phyloP scores from a whole-genome alignment of 2,329 filamentous ascomycete species.

The Blumeria hordei region DNA sequence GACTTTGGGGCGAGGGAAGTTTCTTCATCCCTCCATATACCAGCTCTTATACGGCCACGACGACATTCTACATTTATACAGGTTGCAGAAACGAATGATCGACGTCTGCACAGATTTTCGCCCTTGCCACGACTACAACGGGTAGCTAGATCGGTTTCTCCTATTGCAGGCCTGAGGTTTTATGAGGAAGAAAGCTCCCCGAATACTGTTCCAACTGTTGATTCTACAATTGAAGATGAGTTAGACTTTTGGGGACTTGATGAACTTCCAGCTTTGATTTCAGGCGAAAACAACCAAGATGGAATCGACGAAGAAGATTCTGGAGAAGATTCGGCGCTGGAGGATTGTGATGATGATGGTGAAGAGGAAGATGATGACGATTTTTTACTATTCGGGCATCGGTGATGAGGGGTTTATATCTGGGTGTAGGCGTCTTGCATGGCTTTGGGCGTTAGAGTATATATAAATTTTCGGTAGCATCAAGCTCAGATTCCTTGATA shows the following conservation, averaged over 20 bases:
- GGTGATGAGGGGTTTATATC: conserved; percentile 12
- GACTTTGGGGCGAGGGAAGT: conserved; percentile 6
- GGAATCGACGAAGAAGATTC: conserved; percentile 10
- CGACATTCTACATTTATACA: conserved; percentile 13
- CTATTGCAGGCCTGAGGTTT: conserved; percentile 13
- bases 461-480: no score
- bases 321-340: conserved; percentile 18
- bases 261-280: conserved; percentile 16
- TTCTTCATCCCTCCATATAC: conserved; percentile 2
- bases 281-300: conserved; percentile 9
- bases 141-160: conserved; percentile 15
- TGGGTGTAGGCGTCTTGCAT: no score
- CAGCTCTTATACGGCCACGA: conserved; percentile 7
- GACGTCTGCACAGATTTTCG: conserved; percentile 6
- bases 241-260: conserved; percentile 24
- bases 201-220: conserved; percentile 22
- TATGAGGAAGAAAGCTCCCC: conserved; percentile 7
- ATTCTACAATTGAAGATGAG: conserved; percentile 24
- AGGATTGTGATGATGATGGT: conserved; percentile 17
- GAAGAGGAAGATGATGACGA: conserved; percentile 20
- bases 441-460: no score
- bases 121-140: conserved; percentile 10
- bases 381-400: conserved; percentile 28
- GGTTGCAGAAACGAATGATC: conserved; percentile 3
- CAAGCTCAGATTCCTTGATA: no score